Conservation (phyloP, 2,329 filamentous ascomycete species). For the Trichophyton benhamiae region DNA sequence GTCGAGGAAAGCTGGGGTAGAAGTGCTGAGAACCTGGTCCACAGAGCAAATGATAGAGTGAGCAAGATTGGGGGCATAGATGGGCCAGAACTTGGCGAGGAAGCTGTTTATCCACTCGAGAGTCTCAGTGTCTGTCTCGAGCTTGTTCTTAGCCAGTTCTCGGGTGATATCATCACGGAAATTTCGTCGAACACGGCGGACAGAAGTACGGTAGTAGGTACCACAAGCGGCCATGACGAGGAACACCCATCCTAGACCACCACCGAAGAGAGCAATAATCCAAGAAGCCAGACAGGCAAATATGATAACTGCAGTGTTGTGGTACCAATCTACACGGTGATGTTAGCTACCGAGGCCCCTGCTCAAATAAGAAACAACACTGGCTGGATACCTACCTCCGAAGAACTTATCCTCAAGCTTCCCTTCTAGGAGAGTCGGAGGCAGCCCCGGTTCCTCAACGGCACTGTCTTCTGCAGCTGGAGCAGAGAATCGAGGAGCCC, state of each 20-base stretch:
- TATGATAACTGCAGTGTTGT: conserved; percentile 86
- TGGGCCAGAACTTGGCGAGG: conserved; percentile 97
- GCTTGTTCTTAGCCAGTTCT: conserved; percentile 70
- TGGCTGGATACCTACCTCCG: conserved; percentile 48
- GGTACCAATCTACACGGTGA: conserved; percentile 71
- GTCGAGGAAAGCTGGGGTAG: conserved; percentile 84
- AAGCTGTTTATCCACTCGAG: conserved; percentile 99
- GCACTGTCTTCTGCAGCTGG: conserved; percentile 41
- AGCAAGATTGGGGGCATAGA: conserved; percentile 87
- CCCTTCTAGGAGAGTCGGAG: conserved; percentile 75
- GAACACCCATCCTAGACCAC: conserved; percentile 84
- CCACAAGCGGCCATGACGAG: conserved; percentile 83
- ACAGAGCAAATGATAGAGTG: conserved; percentile 87
- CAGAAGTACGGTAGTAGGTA: conserved; percentile 92
- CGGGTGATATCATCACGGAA: conserved; percentile 88
- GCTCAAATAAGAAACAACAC: background rate
- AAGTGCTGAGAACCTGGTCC: conserved; percentile 86
- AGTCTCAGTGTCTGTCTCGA: conserved; percentile 84
- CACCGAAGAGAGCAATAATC: conserved; percentile 78
- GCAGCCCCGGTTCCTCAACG: conserved; percentile 63
- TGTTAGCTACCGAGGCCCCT: background rate
- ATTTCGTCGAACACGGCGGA: conserved; percentile 85
- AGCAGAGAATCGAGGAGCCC: conserved; percentile 71
- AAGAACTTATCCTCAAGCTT: conserved; percentile 81
- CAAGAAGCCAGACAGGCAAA: conserved; percentile 87